A percentile compares a stretch with the other conserved stretches of the same genome.
Conservation (phyloP, 805 yeast species). For the Lipomyces sp. region DNA sequence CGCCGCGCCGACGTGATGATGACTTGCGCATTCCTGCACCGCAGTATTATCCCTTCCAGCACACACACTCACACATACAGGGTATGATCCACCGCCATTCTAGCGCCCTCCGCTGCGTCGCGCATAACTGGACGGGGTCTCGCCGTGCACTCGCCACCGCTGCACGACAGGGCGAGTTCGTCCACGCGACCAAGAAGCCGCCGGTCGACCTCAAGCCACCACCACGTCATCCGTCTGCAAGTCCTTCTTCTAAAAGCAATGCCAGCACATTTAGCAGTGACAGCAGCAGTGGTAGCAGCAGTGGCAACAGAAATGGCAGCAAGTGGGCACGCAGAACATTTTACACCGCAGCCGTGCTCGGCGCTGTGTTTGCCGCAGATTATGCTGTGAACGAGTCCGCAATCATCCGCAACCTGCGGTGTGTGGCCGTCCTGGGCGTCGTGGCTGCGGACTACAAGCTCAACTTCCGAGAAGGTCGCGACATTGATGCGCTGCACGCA, state of each 20-base stretch:
- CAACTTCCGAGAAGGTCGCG: conserved; percentile 46
- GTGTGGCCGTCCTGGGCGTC: conserved; percentile 46
- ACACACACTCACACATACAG: too few species aligned
- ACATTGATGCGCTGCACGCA: conserved; percentile 57
- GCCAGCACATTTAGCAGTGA: neutral
- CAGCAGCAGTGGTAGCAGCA: too few species aligned
- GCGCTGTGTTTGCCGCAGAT: conserved; percentile 40
- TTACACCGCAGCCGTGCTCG: conserved; percentile 15
- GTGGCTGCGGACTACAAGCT: conserved; percentile 63
- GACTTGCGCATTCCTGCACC: too few species aligned
- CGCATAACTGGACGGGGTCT: too few species aligned
- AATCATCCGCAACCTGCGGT: conserved; percentile 49
- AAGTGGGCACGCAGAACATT: neutral
- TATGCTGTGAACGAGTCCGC: conserved; percentile 48
- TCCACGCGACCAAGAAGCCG: neutral
- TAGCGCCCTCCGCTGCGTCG: too few species aligned
- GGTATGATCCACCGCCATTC: too few species aligned
- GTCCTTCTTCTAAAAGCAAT: too few species aligned
- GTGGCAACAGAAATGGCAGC: neutral
- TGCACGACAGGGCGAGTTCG: too few species aligned
- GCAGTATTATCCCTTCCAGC: too few species aligned
- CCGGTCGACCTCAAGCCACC: neutral
- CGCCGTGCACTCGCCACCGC: too few species aligned
- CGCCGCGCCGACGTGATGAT: too few species aligned
- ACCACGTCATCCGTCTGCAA: neutral